Evolutionary conservation across 1,139 yeast species (phyloP).

Genomic region (Suhomyces maxii): DNA sequence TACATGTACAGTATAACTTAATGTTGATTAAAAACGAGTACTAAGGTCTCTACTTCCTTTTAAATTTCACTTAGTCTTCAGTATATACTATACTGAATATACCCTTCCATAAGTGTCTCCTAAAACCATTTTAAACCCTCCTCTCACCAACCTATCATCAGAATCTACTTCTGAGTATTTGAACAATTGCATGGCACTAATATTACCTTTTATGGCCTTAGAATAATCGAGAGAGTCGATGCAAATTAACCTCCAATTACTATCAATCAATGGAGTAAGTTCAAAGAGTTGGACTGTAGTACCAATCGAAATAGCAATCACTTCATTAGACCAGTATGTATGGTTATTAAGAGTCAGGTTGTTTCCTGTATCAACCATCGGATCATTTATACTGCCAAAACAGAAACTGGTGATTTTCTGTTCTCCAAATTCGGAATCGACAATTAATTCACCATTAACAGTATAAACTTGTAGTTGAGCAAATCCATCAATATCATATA

Average conservation of each 20-base stretch:
- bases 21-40: too few relatives aligned
- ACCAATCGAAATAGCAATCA: conserved; percentile 29
- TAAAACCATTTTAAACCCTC: conserved; percentile 30
- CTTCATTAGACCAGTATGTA: conserved; percentile 41
- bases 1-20: too few relatives aligned
- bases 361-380: conserved; percentile 28
- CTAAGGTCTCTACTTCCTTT: too few relatives aligned
- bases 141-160: conserved; percentile 39
- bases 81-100: conserved; percentile 15
- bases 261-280: conserved; percentile 17
- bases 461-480: conserved; percentile 41
- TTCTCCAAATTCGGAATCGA: conserved; percentile 19
- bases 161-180: conserved; percentile 34
- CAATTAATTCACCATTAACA: conserved; percentile 53
- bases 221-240: conserved; percentile 21
- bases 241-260: conserved; percentile 26
- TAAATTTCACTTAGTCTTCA: background rate
- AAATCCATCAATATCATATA: conserved; percentile 19
- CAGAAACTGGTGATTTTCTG: conserved; percentile 23
- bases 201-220: conserved; percentile 7
- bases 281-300: conserved; percentile 28
- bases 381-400: conserved; percentile 36
- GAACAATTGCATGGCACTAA: conserved; percentile 22
- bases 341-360: conserved; percentile 28
- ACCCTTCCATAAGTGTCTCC: conserved; percentile 47